These are phyloP conservation scores for Aspergillus costaricaensis DNA, from an alignment of 2,329 filamentous ascomycete genomes.

Conservation along the genomic window DNA sequence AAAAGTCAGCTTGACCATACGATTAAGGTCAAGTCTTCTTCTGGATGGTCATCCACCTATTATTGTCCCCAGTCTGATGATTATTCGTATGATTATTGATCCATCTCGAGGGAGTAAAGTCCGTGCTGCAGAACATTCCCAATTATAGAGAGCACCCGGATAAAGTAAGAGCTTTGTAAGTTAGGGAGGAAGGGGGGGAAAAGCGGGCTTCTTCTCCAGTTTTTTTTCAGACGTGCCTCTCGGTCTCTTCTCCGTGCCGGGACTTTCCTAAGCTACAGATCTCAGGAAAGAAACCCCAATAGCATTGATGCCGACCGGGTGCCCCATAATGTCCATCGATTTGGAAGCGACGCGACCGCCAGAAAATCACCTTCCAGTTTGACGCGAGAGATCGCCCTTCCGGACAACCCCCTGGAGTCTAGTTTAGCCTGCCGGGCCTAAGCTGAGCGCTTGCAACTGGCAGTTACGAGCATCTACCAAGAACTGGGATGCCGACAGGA, in stretches of 20 bases:
- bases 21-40: no score
- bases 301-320: background rate
- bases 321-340: background rate
- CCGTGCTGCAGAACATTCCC: background rate
- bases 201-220: no score
- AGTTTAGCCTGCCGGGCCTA: background rate
- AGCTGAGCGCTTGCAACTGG: background rate
- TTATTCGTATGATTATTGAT: background rate
- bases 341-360: constrained; percentile 1
- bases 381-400: background rate
- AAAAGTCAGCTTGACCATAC: no score
- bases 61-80: no score
- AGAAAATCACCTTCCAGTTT: background rate
- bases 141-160: background rate
- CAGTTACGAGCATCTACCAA: background rate
- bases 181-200: background rate
- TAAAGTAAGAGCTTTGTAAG: background rate
- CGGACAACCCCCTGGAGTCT: background rate
- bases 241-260: background rate
- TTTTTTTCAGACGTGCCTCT: no score
- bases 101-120: background rate
- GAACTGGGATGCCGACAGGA: background rate
- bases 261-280: background rate
- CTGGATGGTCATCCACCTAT: no score
- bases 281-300: background rate